These are phyloP conservation scores for Pleurotus tuber-regium DNA, from an alignment of 768 basidiomycete genomes.

Conservation along the genomic window DNA sequence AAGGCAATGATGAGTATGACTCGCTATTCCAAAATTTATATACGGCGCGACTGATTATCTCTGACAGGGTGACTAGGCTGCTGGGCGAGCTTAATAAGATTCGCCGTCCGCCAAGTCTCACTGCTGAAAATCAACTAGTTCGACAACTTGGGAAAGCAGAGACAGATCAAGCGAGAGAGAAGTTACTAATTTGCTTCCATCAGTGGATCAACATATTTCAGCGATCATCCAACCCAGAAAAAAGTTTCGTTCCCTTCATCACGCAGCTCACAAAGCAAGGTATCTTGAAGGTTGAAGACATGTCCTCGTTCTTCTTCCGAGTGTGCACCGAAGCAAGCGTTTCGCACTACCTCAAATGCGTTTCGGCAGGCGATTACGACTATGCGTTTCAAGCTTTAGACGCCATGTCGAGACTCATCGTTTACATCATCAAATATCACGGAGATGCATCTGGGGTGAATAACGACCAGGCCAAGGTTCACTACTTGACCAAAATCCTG, in stretches of 20 bases:
- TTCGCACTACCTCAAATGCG: slow-evolving; percentile 78
- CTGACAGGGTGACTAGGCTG: slow-evolving; percentile 59
- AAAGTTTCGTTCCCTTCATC: slow-evolving; percentile 94
- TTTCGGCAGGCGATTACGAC: slow-evolving; percentile 68
- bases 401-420: slow-evolving; percentile 91
- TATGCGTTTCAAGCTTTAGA: slow-evolving; percentile 91
- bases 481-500: slow-evolving; percentile 95
- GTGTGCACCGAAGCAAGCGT: slow-evolving; percentile 96
- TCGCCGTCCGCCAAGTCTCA: slow-evolving; percentile 43
- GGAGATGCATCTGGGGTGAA: slow-evolving; percentile 92
- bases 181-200: slow-evolving; percentile 78
- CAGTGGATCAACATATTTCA: slow-evolving; percentile 97
- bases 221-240: slow-evolving; percentile 86
- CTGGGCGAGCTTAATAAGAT: slow-evolving; percentile 81
- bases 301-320: slow-evolving; percentile 97
- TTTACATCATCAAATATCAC: slow-evolving; percentile 99
- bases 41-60: slow-evolving; percentile 10
- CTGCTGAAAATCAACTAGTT: slow-evolving; percentile 17
- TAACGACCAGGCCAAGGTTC: slow-evolving; percentile 93
- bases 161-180: slow-evolving; percentile 72
- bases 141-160: slow-evolving; percentile 62
- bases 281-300: slow-evolving; percentile 92
- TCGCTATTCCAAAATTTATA: not conserved
- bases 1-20: slow-evolving; percentile 83
- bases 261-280: slow-evolving; percentile 97